Evolutionary conservation across 129 eudicot species (phyloP).

Genomic region (Calendula officinalis): DNA sequence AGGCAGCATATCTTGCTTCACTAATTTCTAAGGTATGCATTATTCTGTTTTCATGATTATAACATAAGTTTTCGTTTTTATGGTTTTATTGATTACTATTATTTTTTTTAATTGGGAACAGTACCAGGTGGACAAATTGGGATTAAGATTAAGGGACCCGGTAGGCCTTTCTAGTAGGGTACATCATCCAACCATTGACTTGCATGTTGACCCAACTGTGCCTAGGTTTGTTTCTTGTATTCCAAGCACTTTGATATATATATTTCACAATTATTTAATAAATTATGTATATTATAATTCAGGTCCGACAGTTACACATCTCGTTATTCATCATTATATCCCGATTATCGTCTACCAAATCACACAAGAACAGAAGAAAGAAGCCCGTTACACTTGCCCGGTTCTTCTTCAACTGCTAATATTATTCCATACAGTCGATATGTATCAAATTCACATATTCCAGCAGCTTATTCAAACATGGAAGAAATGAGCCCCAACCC

Average conservation of each 20-base stretch:
- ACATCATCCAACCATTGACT: constrained; percentile 42
- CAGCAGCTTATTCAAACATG: constrained; percentile 29
- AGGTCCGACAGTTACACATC: constrained; percentile 50
- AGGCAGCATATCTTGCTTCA: constrained; percentile 60
- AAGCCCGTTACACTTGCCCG: constrained; percentile 37
- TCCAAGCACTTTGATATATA: neutral
- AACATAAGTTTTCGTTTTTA: neutral
- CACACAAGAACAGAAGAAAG: constrained; percentile 49
- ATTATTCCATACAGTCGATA: constrained; percentile 30
- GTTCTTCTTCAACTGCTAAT: constrained; percentile 32
- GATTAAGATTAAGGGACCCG: constrained; percentile 41
- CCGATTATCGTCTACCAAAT: constrained; percentile 49
- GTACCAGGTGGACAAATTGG: constrained; percentile 57
- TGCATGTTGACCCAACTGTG: constrained; percentile 35
- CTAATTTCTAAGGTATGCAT: constrained; percentile 57
- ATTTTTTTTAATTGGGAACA: constrained; percentile 3
- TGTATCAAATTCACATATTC: constrained; percentile 22
- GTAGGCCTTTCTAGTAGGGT: constrained; percentile 44
- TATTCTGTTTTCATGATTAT: neutral
- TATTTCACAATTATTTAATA: neutral
- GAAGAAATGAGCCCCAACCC: constrained; percentile 43
- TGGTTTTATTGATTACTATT: neutral
- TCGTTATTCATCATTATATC: constrained; percentile 43
- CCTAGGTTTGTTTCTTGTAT: constrained; percentile 50
- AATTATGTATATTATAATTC: constrained; percentile 16